Base-by-base conservation (phyloP, 306 rosid species). In the Acacia crassicarpa region DNA sequence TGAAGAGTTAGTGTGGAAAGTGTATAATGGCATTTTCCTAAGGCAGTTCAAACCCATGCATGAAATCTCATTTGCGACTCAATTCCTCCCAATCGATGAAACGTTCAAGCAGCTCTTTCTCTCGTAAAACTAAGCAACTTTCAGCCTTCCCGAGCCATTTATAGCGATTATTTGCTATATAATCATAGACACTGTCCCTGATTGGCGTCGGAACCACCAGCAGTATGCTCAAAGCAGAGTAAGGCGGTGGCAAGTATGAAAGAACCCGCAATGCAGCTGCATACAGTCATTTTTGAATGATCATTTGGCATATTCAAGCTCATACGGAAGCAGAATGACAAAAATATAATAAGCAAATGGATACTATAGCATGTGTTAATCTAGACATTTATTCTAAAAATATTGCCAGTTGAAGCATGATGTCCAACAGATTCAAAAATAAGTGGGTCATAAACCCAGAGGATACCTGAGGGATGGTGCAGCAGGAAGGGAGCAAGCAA, bases 1-100 rank as follows among this genome's bases (percentile, higher is more conserved):
- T 67, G 13, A 20, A 76, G 20, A 15, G 30, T 35, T 25, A 54
- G 58, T 40, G 77, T 56, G 30, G 54, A 71, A 35, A 35, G 59
- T 35, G 70, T 63, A 32, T 72, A 41, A 22, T 74, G 68, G 43
- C 84, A 9, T 65, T 48, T 8, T 8, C 3, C 12, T 40, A 61
- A 68, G 27, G 62, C 63, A 61, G 38, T 79, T 66, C 22, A 63
- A 66, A 19, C 22, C 76, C 76, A 17, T 16, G 58, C 78, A 75
- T 58, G 51, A 58, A 38, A 79, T 85, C 81, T 67, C 67, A 25
- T 71, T 43, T 62, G 48, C 74, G 56, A 84, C 86, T 78, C 68
- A 94, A 38, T 85, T 94, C 98, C 23, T 94, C 95, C 78, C 94
- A 88, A 49, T 94, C 98, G 27, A 94, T 88, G 89, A 94, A 94